These are phyloP conservation scores for Eleusine indica DNA, from an alignment of 176 grass and related monocot genomes.

Conservation along the genomic window DNA sequence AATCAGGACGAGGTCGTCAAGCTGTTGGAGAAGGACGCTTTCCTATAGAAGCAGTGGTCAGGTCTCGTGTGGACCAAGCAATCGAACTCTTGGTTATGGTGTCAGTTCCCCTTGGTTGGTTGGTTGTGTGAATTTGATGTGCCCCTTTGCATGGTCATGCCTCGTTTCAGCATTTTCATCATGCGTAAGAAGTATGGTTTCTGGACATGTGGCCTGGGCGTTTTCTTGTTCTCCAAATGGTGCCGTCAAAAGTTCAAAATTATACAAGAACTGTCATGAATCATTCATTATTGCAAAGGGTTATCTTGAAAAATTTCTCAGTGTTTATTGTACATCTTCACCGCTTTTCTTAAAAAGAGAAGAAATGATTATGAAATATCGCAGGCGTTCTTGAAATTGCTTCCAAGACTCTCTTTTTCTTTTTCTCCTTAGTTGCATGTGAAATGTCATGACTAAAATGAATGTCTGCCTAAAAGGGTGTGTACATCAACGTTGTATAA, in stretches of 20 bases:
- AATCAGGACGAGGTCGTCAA: conserved; percentile 82
- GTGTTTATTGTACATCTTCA: not conserved
- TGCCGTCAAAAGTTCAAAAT: not conserved
- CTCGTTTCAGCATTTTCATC: not conserved
- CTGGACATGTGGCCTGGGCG: not conserved
- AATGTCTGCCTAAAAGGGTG: no score
- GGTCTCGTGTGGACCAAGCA: not conserved
- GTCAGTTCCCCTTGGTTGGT: not conserved
- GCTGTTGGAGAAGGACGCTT: conserved; percentile 86
- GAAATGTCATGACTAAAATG: no score
- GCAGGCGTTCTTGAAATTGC: no score
- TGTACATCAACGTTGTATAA: no score
- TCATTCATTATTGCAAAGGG: not conserved
- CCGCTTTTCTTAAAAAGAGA: not conserved
- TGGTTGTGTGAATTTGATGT: conserved; percentile 36
- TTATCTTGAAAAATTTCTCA: not conserved
- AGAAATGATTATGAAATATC: no score
- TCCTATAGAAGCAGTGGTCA: conserved; percentile 52
- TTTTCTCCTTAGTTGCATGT: no score
- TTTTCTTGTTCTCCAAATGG: not conserved
- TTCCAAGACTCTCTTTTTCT: no score
- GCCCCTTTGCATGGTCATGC: conserved; percentile 25
- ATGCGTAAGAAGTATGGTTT: conserved; percentile 13
- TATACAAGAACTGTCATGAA: not conserved
- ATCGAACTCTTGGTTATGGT: conserved; percentile 8